A percentile compares a stretch with the other conserved stretches of the same genome.
Conservation (phyloP, 2,329 filamentous ascomycete genomes). For the Plenodomus lindquistii region DNA sequence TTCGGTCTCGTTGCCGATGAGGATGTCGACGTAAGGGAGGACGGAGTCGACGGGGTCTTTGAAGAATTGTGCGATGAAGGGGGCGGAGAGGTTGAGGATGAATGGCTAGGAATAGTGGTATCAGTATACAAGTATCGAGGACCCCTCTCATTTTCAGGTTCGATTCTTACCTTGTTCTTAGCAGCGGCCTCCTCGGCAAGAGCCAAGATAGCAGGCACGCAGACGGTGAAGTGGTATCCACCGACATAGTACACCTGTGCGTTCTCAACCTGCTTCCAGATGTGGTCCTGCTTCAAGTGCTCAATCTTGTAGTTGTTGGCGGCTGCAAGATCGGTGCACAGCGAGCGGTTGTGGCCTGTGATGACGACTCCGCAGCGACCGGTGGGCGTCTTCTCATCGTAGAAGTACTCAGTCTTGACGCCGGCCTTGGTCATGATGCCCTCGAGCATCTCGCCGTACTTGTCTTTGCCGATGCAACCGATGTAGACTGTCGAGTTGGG, state of each 20-base stretch:
- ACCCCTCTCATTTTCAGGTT: conserved; percentile 1
- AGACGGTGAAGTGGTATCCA: conserved; percentile 97
- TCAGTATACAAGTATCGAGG: not conserved
- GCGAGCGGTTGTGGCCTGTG: conserved; percentile 91
- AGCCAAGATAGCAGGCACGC: conserved; percentile 84
- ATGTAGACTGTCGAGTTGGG: conserved; percentile 90
- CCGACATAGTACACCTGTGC: conserved; percentile 91
- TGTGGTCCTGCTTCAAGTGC: conserved; percentile 85
- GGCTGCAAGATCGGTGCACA: conserved; percentile 93
- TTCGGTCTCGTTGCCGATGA: conserved; percentile 97
- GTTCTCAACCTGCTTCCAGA: conserved; percentile 90
- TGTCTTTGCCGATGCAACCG: conserved; percentile 92
- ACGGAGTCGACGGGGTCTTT: conserved; percentile 89
- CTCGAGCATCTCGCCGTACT: conserved; percentile 86
- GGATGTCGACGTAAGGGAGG: conserved; percentile 90
- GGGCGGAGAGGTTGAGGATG: conserved; percentile 87
- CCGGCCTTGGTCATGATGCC: conserved; percentile 86
- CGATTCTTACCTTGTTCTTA: conserved; percentile 72
- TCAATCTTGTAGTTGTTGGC: conserved; percentile 97
- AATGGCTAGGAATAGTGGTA: conserved; percentile 58
- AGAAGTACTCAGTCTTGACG: conserved; percentile 90
- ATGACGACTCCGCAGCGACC: conserved; percentile 96
- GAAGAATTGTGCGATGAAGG: conserved; percentile 97
- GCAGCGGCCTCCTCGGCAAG: conserved; percentile 86
- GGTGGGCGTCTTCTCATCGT: conserved; percentile 81